Conservation (phyloP, 2,329 filamentous ascomycete genomes). For the Samsoniella hepiali region DNA sequence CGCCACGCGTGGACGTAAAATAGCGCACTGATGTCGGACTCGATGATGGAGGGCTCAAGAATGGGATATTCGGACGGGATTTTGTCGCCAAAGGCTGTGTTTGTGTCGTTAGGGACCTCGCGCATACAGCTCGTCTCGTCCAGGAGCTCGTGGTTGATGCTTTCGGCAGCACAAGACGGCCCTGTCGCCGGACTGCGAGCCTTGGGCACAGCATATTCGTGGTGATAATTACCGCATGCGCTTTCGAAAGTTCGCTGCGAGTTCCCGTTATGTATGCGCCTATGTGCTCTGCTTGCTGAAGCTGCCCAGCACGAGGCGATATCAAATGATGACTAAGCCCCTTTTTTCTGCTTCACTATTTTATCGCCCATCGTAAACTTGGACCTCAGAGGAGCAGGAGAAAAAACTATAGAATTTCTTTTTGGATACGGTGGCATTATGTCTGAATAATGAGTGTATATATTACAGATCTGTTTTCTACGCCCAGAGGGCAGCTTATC, state of each 20-base stretch:
- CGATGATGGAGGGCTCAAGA: slow-evolving; percentile 45
- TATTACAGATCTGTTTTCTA: slow-evolving; percentile 42
- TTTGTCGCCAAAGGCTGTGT: slow-evolving; percentile 29
- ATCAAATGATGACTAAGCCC: slow-evolving; percentile 20
- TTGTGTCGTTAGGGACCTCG: slow-evolving; percentile 29
- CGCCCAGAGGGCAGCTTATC: slow-evolving; percentile 58
- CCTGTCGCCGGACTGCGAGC: slow-evolving; percentile 35
- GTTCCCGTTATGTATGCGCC: not conserved
- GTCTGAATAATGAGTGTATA: slow-evolving; percentile 41
- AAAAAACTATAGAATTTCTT: not conserved
- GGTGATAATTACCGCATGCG: not conserved
- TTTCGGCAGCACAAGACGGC: slow-evolving; percentile 22
- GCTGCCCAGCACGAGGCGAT: not conserved
- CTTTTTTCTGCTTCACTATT: slow-evolving; percentile 7
- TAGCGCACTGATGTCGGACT: slow-evolving; percentile 62
- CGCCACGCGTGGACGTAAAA: slow-evolving; percentile 73
- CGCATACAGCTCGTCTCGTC: slow-evolving; percentile 18
- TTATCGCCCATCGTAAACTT: not conserved
- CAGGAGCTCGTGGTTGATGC: slow-evolving; percentile 14
- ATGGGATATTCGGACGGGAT: slow-evolving; percentile 41
- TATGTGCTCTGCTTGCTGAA: not conserved
- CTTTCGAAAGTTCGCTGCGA: not conserved
- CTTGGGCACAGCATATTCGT: slow-evolving; percentile 36
- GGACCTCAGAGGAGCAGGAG: not conserved
- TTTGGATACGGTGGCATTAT: slow-evolving; percentile 15